Evolutionary conservation across 306 rosid species (phyloP), one percentile per base, ranked within the genome.

Genomic region (Malus sylvestris): DNA sequence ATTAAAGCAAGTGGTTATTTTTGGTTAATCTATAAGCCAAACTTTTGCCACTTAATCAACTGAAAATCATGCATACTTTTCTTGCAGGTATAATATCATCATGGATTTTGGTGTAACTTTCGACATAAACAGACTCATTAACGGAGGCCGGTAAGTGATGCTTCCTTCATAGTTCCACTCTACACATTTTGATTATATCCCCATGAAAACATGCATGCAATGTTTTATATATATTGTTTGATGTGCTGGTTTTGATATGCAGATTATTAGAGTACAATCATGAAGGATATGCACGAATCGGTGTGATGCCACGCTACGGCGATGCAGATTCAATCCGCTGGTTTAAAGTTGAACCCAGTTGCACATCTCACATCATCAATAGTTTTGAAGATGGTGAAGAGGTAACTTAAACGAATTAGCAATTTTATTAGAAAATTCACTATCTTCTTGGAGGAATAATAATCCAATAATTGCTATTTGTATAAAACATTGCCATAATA

Each of bases 271-370:
- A 83, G 88, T 91, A 86, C 75, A 65, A 74, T 1, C 85, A 83
- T 61, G 81, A 88, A 46, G 90, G 70, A 40, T 85, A 81, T 42
- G 88, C 96, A 25, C 89, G 88, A 76, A 93, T 93, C 40, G 96
- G 95, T 27, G 79, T 93, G 22, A 91, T 93, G 93, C 96, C 95
- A 53, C 94, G 83, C 73, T 89, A 79, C 45, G 93, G 96, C 23
- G 80, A 88, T 71, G 83, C 89, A 22, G 62, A 71, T 75, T 87
- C 93, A 72, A 70, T 90, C 75, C 74, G 69, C 52, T 93, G 98
- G 98, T 91, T 93, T 83, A 63, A 80, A 0, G 95, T 91, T 46
- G 80, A 86, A 79, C 91, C 90, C 68, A 82, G 80, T 58, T 89
- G 91, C 83, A 85, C 93, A 13, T 81, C 88, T 77, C 98, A 86